These are phyloP conservation scores for Cronartium quercuum DNA, from an alignment of 1,284 basidiomycete species.

Conservation along the genomic window DNA sequence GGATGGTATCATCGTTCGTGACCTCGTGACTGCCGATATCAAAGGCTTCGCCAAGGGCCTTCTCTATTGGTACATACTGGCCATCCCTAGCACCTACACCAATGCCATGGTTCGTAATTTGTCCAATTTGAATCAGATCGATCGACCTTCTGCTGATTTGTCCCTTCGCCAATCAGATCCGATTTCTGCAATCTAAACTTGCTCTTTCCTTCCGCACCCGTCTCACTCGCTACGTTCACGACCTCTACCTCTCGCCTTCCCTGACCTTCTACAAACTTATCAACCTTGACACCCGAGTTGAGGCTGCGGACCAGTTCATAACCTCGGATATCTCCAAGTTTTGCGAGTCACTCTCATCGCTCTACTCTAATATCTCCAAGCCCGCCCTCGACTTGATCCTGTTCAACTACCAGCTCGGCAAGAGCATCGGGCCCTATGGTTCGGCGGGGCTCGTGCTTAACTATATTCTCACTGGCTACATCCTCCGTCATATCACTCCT, in stretches of 20 bases:
- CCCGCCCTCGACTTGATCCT: conserved; percentile 84
- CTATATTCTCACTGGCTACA: conserved; percentile 76
- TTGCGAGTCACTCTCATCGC: conserved; percentile 74
- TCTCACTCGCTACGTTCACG: conserved; percentile 83
- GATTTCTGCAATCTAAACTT: conserved; percentile 83
- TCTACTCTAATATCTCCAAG: conserved; percentile 75
- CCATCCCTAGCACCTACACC: conserved; percentile 88
- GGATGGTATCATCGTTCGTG: conserved; percentile 82
- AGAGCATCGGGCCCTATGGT: conserved; percentile 68
- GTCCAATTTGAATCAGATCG: background rate
- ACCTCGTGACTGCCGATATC: conserved; percentile 73
- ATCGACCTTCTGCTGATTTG: background rate
- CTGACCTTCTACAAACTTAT: conserved; percentile 57
- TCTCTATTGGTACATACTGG: conserved; percentile 80
- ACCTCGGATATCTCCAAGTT: conserved; percentile 88
- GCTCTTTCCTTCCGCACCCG: conserved; percentile 76
- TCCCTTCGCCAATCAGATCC: conserved; percentile 57
- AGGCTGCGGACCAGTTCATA: conserved; percentile 54
- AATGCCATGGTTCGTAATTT: conserved; percentile 71
- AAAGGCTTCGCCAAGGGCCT: conserved; percentile 76
- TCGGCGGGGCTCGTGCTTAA: conserved; percentile 72
- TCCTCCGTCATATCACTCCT: conserved; percentile 76
- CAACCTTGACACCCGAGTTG: conserved; percentile 48
- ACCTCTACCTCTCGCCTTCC: conserved; percentile 75
- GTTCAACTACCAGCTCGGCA: conserved; percentile 85